Conservation (phyloP, 2,329 filamentous ascomycete species). For the Decorospora gaudefroyi region DNA sequence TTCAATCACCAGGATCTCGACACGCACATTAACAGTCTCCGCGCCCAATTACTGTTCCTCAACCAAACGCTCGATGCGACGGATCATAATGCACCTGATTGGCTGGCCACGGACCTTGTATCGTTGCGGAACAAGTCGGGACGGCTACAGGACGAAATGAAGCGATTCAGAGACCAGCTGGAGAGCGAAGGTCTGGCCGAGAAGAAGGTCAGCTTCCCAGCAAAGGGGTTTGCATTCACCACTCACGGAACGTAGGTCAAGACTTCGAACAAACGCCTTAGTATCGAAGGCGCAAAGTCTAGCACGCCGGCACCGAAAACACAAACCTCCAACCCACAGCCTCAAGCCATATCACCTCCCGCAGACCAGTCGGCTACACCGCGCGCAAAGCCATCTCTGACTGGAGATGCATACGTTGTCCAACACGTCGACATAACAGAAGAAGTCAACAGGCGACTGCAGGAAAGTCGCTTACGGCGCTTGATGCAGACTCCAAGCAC, state of each 20-base stretch:
- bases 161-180: slow-evolving; percentile 38
- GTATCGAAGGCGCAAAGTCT: slow-evolving; percentile 30
- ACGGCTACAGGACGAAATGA: slow-evolving; percentile 43
- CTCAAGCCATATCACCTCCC: slow-evolving; percentile 21
- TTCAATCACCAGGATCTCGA: slow-evolving; percentile 38
- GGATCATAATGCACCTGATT: slow-evolving; percentile 43
- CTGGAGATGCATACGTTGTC: slow-evolving; percentile 26
- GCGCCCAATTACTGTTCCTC: slow-evolving; percentile 37
- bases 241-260: slow-evolving; percentile 20
- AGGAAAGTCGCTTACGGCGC: slow-evolving; percentile 36
- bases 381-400: slow-evolving; percentile 17
- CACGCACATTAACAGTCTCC: slow-evolving; percentile 38
- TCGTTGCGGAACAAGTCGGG: slow-evolving; percentile 41
- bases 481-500: slow-evolving; percentile 42
- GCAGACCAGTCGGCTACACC: slow-evolving; percentile 21
- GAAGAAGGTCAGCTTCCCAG: slow-evolving; percentile 25
- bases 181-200: slow-evolving; percentile 32
- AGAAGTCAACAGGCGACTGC: slow-evolving; percentile 40
- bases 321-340: slow-evolving; percentile 13
- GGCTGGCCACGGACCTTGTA: slow-evolving; percentile 44
- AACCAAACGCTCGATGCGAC: slow-evolving; percentile 41
- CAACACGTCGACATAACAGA: slow-evolving; percentile 41
- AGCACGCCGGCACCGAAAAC: slow-evolving; percentile 4
- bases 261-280: slow-evolving; percentile 36
- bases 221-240: neutral